Evolutionary conservation across 331 rosid genomes (phyloP).

Genomic region (Acacia pycnantha): DNA sequence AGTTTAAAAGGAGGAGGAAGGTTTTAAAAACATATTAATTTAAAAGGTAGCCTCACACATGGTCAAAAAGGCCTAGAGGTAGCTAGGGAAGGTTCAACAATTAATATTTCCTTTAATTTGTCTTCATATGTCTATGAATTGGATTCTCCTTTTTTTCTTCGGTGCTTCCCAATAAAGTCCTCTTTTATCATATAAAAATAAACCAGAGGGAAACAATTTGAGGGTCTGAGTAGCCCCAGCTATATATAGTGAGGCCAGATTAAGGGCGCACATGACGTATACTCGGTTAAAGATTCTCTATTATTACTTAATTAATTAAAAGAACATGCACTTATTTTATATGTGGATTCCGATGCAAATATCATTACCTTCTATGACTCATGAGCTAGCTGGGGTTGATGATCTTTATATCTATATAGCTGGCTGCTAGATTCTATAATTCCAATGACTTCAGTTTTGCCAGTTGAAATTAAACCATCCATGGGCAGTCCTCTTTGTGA

Average conservation of each 20-base stretch:
- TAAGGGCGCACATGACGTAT: constrained; percentile 42
- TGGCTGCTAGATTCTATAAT: neutral
- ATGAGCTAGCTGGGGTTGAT: constrained; percentile 31
- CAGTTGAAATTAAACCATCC: too few relatives aligned
- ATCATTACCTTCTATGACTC: constrained; percentile 24
- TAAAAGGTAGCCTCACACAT: constrained; percentile 47
- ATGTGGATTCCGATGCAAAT: constrained; percentile 66
- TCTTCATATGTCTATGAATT: constrained; percentile 26
- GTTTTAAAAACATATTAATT: constrained; percentile 19
- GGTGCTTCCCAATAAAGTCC: constrained; percentile 41
- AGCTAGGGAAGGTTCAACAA: constrained; percentile 5
- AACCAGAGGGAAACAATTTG: constrained; percentile 24
- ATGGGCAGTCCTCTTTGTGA: too few relatives aligned
- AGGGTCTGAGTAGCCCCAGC: constrained; percentile 23
- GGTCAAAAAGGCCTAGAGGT: constrained; percentile 50
- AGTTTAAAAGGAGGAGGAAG: constrained; percentile 10
- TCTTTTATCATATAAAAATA: neutral
- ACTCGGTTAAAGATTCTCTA: constrained; percentile 54
- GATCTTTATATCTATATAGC: neutral
- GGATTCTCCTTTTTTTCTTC: constrained; percentile 47
- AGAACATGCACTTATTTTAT: constrained; percentile 30
- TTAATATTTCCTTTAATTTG: neutral
- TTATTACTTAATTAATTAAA: constrained; percentile 26
- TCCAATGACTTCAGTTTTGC: neutral
- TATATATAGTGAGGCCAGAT: constrained; percentile 29